These are phyloP conservation scores for Didymella pinodella DNA, from an alignment of 2,329 filamentous ascomycete species.

Conservation along the genomic window DNA sequence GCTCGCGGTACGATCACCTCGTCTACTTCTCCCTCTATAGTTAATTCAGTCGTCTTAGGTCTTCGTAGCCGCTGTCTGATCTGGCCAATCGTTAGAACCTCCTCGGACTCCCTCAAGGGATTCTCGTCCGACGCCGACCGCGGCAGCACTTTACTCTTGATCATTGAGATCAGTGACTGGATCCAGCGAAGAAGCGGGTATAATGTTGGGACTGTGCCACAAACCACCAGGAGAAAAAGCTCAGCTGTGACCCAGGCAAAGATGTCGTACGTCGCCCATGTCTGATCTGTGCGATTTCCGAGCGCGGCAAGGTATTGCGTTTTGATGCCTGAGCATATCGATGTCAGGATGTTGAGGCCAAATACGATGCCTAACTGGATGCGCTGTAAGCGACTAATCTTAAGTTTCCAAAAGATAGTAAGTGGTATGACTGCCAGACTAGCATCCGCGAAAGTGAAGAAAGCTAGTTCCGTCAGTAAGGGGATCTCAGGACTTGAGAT, in stretches of 20 bases:
- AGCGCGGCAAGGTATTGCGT: constrained; percentile 13
- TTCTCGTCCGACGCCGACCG: not conserved
- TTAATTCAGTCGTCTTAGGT: not conserved
- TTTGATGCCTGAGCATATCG: constrained; percentile 18
- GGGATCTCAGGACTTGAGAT: too few species aligned
- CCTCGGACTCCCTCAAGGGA: not conserved
- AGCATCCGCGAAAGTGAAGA: constrained; percentile 11
- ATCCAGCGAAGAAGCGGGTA: constrained; percentile 10
- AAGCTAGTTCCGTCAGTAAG: not conserved
- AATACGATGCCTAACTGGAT: constrained; percentile 15
- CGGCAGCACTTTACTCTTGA: not conserved
- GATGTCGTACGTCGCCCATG: constrained; percentile 17
- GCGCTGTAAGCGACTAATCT: constrained; percentile 2
- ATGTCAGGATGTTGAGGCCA: constrained; percentile 15
- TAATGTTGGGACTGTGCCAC: constrained; percentile 6
- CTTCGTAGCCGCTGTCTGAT: constrained; percentile 5
- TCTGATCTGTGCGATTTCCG: constrained; percentile 12
- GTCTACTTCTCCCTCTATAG: not conserved
- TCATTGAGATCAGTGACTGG: not conserved
- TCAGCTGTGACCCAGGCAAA: constrained; percentile 16
- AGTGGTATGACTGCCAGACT: constrained; percentile 13
- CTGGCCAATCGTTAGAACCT: constrained; percentile 2
- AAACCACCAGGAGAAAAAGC: constrained; percentile 8
- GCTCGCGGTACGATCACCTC: not conserved
- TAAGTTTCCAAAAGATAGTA: constrained; percentile 13